Evolutionary conservation across 257 asterid genomes (phyloP).

Genomic region (Vinca minor): DNA sequence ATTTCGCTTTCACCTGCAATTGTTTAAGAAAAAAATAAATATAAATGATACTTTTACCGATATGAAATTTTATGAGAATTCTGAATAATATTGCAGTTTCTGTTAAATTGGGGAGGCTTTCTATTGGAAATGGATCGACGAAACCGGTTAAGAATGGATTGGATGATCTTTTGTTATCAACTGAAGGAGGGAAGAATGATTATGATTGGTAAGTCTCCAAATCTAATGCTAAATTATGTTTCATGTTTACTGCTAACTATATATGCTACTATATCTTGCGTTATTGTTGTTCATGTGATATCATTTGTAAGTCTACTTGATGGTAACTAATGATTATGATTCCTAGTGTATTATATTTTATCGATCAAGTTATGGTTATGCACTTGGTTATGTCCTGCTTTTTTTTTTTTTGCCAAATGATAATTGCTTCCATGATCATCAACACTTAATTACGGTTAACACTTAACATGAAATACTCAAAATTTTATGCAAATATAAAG

Average conservation of each 20-base stretch:
- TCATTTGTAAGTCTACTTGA: neutral
- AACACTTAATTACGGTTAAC: neutral
- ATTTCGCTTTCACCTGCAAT: neutral
- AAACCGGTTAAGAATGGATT: constrained; percentile 26
- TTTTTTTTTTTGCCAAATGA: too few relatives aligned
- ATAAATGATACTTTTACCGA: neutral
- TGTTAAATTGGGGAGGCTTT: constrained; percentile 34
- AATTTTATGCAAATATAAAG: neutral
- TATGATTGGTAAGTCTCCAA: constrained; percentile 33
- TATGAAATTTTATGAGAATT: neutral
- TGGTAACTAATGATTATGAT: neutral
- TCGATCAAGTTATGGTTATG: too few relatives aligned
- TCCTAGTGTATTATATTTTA: too few relatives aligned
- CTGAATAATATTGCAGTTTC: constrained; percentile 17
- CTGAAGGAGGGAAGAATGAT: constrained; percentile 42
- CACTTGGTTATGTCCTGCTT: too few relatives aligned
- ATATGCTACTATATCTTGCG: neutral
- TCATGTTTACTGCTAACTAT: neutral
- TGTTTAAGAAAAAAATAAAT: too few relatives aligned
- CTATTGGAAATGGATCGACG: constrained; percentile 24
- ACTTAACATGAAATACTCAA: too few relatives aligned
- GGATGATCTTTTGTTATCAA: constrained; percentile 31
- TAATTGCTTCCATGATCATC: neutral
- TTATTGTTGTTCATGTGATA: neutral
- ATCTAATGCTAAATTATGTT: neutral